Percentiles rank a stretch among this genome's conserved stretches.
Conservation (phyloP, 208 protist species). For the Leptomonas seymouri region DNA sequence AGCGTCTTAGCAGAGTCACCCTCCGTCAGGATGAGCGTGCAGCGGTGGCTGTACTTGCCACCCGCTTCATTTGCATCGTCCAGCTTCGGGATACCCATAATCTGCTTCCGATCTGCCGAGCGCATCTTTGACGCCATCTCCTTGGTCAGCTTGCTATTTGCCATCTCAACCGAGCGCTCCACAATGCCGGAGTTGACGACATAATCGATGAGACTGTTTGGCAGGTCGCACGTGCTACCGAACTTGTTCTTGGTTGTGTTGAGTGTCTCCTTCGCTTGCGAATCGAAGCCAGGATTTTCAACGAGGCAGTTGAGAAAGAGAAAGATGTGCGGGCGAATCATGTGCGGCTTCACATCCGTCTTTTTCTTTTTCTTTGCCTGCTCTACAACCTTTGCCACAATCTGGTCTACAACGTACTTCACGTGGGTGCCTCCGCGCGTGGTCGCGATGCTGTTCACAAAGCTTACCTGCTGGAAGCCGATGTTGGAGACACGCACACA, state of each 20-base stretch:
- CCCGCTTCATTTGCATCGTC: constrained; percentile 99
- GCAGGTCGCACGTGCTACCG: constrained; percentile 96
- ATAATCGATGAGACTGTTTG: constrained; percentile 96
- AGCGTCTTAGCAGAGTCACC: constrained; percentile 99
- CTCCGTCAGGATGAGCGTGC: constrained; percentile 99
- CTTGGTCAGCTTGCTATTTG: constrained; percentile 96
- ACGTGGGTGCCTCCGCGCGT: constrained; percentile 99
- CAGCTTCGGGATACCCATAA: constrained; percentile 99
- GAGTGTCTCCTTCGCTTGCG: constrained; percentile 99
- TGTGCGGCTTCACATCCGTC: constrained; percentile 95
- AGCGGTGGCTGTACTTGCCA: constrained; percentile 93
- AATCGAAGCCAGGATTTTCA: constrained; percentile 99
- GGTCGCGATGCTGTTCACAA: constrained; percentile 99
- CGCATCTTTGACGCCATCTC: constrained; percentile 86
- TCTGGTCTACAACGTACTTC: constrained; percentile 97
- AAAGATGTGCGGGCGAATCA: constrained; percentile 98
- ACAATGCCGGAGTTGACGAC: constrained; percentile 96
- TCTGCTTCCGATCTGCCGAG: constrained; percentile 72
- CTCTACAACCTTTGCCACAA: constrained; percentile 92
- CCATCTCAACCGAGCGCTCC: constrained; percentile 94
- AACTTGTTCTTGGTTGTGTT: constrained; percentile 96
- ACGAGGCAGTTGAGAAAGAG: constrained; percentile 99
- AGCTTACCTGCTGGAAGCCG: constrained; percentile 98
- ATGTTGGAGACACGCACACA: constrained; percentile 94
- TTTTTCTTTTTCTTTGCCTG: constrained; percentile 97